phyloP scores from a whole-genome alignment of 1,284 basidiomycete species.

The Puccinia novopanici region DNA sequence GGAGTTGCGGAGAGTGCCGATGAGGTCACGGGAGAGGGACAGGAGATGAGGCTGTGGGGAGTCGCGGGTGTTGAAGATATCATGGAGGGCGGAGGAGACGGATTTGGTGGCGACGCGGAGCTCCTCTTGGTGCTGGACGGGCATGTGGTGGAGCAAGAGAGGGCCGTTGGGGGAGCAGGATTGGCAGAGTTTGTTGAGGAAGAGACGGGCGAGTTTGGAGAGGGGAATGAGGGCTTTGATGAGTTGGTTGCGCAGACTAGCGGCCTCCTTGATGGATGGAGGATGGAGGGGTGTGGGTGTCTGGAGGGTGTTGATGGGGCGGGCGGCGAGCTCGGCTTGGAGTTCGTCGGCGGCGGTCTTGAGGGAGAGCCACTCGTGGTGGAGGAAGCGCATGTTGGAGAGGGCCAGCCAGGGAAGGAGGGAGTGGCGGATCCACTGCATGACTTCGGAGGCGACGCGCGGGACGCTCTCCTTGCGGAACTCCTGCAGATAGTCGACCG shows the following conservation, averaged over 20 bases:
- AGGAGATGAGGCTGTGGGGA: neutral
- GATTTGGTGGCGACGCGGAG: neutral
- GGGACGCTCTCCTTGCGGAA: neutral
- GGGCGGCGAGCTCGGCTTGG: neutral
- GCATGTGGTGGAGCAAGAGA: neutral
- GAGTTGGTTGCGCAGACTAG: neutral
- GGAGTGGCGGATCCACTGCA: neutral
- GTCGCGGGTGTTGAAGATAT: neutral
- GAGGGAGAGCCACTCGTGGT: neutral
- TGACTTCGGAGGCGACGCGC: neutral
- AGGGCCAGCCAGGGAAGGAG: neutral
- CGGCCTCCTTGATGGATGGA: too few relatives aligned
- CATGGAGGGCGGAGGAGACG: neutral
- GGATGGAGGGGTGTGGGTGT: too few relatives aligned
- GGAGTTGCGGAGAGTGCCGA: too few relatives aligned
- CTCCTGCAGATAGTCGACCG: neutral
- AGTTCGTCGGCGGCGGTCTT: too few relatives aligned
- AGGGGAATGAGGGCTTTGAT: neutral
- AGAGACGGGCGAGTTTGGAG: neutral
- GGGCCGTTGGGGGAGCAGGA: neutral
- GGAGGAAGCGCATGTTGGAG: neutral
- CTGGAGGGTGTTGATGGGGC: neutral
- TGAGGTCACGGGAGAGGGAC: too few relatives aligned
- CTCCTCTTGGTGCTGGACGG: neutral
- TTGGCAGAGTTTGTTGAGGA: slow-evolving; percentile 6